Evolutionary conservation across 1,139 yeast genomes (phyloP), one percentile per base, ranked within the genome.

Genomic region (Scheffersomyces cryptocercus): DNA sequence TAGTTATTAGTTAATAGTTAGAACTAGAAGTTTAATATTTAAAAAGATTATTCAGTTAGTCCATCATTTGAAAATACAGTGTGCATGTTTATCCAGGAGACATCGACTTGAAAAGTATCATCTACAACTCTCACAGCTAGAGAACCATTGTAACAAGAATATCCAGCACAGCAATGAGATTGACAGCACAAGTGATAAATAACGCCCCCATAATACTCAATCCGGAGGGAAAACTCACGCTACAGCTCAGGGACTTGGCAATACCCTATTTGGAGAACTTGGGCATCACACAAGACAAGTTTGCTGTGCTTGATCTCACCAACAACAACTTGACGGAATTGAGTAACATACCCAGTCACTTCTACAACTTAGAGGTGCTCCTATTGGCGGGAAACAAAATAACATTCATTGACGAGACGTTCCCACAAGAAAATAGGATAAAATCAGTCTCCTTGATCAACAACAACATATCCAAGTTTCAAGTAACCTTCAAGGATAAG

Each of bases 261-360:
- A 57, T 73, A 5, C 65, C 71, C 2, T 61, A 54, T 42, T 55
- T 74, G 28, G 78, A 72, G 44, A 70, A 70, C 47, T 54, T 70
- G 13, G 64, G 63, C 13, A 58, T 58, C 24, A 64, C 73, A 10
- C 59, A 61, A 33, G 65, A 68, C 49, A 56, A 55, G 42, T 70
- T 72, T 51, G 81, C 78, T 43, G 78, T 80, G 15, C 67, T 88
- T 6, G 96, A 88, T 60, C 62, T 88, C 35, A 76, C 88, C 4
- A 81, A 83, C 58, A 88, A 88, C 61, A 83, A 78, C 32, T 64
- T 88, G 14, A 64, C 77, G 3, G 75, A 73, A 12, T 57, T 88
- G 12, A 73, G 78, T 6, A 74, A 75, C 43, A 63, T 85, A 14
- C 88, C 89, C 0, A 44, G 45, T 4, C 50, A 53, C 10, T 60